A percentile compares a stretch with the other conserved stretches of the same genome.
Evolutionary conservation across 305 asterid species (phyloP).

Genomic region (Withania somnifera): DNA sequence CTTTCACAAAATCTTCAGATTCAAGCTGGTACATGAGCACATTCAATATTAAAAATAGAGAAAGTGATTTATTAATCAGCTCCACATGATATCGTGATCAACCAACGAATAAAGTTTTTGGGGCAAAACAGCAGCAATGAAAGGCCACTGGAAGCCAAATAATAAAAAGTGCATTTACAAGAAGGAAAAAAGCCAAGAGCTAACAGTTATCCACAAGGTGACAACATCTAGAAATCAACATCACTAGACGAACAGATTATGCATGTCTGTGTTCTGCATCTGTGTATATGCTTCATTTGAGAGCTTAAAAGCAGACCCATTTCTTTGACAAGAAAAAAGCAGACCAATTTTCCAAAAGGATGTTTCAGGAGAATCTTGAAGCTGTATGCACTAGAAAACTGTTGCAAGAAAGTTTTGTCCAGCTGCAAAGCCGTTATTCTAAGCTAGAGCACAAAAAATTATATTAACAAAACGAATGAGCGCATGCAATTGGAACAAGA

Average conservation of each 20-base stretch:
- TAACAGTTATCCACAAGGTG: neutral
- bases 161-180: neutral
- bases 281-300: neutral
- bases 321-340: no score
- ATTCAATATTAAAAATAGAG: slow-evolving; percentile 9
- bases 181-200: neutral
- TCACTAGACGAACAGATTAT: neutral
- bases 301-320: neutral
- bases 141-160: neutral
- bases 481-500: neutral
- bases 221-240: neutral
- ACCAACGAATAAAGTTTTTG: neutral
- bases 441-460: neutral
- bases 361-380: neutral
- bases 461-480: neutral
- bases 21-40: slow-evolving; percentile 49
- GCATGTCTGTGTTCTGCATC: neutral
- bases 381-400: neutral
- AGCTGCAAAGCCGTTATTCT: neutral
- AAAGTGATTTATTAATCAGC: neutral
- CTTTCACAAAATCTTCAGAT: slow-evolving; percentile 64
- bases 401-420: neutral
- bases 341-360: neutral
- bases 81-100: neutral
- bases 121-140: neutral